A percentile compares a stretch with the other conserved stretches of the same genome.
phyloP scores from a whole-genome alignment of 108 stramenopile genomes.

The Schizochytrium sp. region DNA sequence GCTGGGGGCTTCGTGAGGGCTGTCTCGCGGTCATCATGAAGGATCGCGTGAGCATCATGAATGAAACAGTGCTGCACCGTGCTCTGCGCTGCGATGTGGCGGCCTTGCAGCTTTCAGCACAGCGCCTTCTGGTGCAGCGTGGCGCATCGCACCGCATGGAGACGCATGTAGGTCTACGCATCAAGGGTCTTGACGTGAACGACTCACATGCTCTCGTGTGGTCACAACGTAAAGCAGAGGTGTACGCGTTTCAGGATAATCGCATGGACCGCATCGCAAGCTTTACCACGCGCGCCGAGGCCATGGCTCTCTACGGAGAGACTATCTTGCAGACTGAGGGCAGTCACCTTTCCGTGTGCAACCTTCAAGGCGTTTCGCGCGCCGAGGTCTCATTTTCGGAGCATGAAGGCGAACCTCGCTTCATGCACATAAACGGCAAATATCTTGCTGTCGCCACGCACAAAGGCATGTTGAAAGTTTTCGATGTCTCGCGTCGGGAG shows the following conservation, averaged over 20 bases:
- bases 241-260: neutral
- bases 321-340: slow-evolving; percentile 32
- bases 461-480: slow-evolving; percentile 40
- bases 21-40: neutral
- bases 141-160: neutral
- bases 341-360: slow-evolving; percentile 26
- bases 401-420: slow-evolving; percentile 37
- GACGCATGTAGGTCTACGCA: neutral
- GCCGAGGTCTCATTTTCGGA: slow-evolving; percentile 32
- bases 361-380: slow-evolving; percentile 38
- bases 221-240: slow-evolving; percentile 19
- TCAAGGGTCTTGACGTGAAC: slow-evolving; percentile 29
- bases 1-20: neutral
- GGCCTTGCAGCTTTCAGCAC: neutral
- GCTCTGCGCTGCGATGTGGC: neutral
- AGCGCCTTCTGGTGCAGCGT: neutral
- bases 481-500: slow-evolving; percentile 33
- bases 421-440: slow-evolving; percentile 40
- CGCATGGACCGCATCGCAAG: neutral
- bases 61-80: slow-evolving; percentile 36
- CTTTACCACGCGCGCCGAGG: slow-evolving; percentile 28
- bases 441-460: slow-evolving; percentile 51
- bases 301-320: slow-evolving; percentile 37
- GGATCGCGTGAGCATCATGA: neutral
- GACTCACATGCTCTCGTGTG: slow-evolving; percentile 14